These are phyloP conservation scores for Davidsoniella neocaledoniae DNA, from an alignment of 2,329 filamentous ascomycete genomes.

Conservation along the genomic window DNA sequence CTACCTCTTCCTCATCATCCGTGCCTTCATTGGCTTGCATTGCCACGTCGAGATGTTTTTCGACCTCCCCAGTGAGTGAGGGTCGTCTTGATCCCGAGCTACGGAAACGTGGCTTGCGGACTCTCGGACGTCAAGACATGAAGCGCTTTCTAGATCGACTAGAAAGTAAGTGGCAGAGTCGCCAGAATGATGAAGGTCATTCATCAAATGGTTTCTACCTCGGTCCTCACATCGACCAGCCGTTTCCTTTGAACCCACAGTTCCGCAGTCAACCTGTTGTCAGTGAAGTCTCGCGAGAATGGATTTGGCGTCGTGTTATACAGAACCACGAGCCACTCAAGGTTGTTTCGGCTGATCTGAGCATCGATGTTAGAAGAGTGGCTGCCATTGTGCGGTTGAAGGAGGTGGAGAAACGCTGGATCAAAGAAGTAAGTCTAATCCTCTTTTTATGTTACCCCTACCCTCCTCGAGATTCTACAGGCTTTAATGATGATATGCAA, in stretches of 20 bases:
- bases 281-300: slow-evolving; percentile 52
- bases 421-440: slow-evolving; percentile 46
- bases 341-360: slow-evolving; percentile 58
- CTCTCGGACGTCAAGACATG: slow-evolving; percentile 11
- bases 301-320: slow-evolving; percentile 56
- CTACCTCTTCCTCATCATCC: too few species aligned
- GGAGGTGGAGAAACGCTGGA: slow-evolving; percentile 68
- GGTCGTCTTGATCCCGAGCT: slow-evolving; percentile 10
- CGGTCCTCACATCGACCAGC: slow-evolving; percentile 26
- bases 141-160: slow-evolving; percentile 12
- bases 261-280: slow-evolving; percentile 61
- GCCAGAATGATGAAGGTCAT: slow-evolving; percentile 11
- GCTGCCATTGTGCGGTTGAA: slow-evolving; percentile 75
- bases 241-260: slow-evolving; percentile 57
- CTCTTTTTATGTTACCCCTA: not conserved
- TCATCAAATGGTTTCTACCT: slow-evolving; percentile 23
- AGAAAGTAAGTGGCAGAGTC: slow-evolving; percentile 12
- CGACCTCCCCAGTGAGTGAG: not conserved
- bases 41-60: not conserved
- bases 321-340: slow-evolving; percentile 52
- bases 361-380: slow-evolving; percentile 68
- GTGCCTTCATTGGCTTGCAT: too few species aligned
- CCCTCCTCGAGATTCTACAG: slow-evolving; percentile 1
- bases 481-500: slow-evolving; percentile 37
- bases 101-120: slow-evolving; percentile 8